phyloP scores from a whole-genome alignment of 1,139 yeast genomes.

The Saccharomyces uvarum region DNA sequence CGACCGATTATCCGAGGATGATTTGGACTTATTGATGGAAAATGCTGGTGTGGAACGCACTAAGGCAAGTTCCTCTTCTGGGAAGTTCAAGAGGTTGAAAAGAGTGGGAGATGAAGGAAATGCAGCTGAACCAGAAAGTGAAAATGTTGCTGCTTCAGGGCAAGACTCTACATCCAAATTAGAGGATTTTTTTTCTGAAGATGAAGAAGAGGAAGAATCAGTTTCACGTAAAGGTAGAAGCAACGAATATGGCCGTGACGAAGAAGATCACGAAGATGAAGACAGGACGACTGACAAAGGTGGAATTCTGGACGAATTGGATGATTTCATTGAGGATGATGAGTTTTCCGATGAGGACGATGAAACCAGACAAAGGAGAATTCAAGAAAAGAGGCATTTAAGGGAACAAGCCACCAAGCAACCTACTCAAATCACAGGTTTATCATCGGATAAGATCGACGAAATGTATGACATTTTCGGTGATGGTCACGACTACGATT shows the following conservation, averaged over 20 bases:
- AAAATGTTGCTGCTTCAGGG: constrained; percentile 20
- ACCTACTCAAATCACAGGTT: constrained; percentile 60
- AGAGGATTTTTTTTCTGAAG: constrained; percentile 80
- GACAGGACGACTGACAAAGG: constrained; percentile 25
- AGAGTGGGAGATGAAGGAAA: constrained; percentile 41
- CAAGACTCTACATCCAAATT: constrained; percentile 38
- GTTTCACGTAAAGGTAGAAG: constrained; percentile 12
- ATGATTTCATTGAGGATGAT: constrained; percentile 95
- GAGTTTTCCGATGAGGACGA: constrained; percentile 90
- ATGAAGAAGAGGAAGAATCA: constrained; percentile 46
- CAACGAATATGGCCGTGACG: constrained; percentile 20
- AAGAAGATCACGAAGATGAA: constrained; percentile 30
- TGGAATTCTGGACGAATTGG: constrained; percentile 66
- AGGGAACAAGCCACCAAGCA: constrained; percentile 35
- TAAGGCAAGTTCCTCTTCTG: constrained; percentile 37
- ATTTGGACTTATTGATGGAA: constrained; percentile 82
- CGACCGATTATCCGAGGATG: constrained; percentile 86
- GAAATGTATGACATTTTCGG: constrained; percentile 94
- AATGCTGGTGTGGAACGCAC: constrained; percentile 62
- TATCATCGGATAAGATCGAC: constrained; percentile 86
- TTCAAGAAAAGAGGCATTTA: constrained; percentile 32
- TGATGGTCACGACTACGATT: constrained; percentile 92
- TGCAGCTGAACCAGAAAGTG: constrained; percentile 28
- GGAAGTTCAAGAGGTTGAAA: constrained; percentile 72
- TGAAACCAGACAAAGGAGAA: constrained; percentile 40